Conservation (phyloP, 805 yeast species). For the Nakazawaea pomicola region DNA sequence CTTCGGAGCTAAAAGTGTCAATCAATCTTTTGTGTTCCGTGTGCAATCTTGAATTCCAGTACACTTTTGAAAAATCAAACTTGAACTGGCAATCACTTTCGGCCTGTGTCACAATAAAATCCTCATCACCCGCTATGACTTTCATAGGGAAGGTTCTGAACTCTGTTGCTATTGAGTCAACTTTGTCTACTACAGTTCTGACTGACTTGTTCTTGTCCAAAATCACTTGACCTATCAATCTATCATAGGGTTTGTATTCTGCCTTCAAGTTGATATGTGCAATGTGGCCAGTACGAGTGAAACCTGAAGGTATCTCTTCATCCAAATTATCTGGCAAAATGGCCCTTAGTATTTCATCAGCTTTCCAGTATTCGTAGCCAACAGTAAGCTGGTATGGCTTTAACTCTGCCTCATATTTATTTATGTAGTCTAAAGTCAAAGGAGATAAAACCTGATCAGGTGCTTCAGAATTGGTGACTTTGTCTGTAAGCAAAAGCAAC, state of each 20-base stretch:
- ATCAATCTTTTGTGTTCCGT: constrained; percentile 90
- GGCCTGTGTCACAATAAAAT: constrained; percentile 75
- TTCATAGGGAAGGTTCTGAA: constrained; percentile 94
- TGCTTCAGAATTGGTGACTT: constrained; percentile 33
- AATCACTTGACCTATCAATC: constrained; percentile 82
- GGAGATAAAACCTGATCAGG: constrained; percentile 34
- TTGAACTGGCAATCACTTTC: constrained; percentile 83
- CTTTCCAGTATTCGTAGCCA: constrained; percentile 78
- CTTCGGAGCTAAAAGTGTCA: constrained; percentile 50
- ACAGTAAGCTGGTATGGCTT: constrained; percentile 51
- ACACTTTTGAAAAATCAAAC: constrained; percentile 89
- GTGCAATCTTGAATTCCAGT: constrained; percentile 94
- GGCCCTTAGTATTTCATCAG: constrained; percentile 79
- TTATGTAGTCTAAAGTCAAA: constrained; percentile 38
- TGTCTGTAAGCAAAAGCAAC: constrained; percentile 59
- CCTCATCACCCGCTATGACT: constrained; percentile 79
- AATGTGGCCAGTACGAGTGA: constrained; percentile 89
- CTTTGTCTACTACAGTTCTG: constrained; percentile 87
- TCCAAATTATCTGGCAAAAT: constrained; percentile 67
- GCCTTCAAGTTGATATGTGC: constrained; percentile 87
- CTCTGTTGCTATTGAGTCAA: constrained; percentile 79
- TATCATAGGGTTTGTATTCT: constrained; percentile 78
- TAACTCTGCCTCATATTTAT: constrained; percentile 41
- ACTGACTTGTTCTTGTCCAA: constrained; percentile 81
- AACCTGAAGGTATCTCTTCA: constrained; percentile 83